Evolutionary conservation across 192 early-diverging fungal species (phyloP).

Genomic region (Podila horticola): DNA sequence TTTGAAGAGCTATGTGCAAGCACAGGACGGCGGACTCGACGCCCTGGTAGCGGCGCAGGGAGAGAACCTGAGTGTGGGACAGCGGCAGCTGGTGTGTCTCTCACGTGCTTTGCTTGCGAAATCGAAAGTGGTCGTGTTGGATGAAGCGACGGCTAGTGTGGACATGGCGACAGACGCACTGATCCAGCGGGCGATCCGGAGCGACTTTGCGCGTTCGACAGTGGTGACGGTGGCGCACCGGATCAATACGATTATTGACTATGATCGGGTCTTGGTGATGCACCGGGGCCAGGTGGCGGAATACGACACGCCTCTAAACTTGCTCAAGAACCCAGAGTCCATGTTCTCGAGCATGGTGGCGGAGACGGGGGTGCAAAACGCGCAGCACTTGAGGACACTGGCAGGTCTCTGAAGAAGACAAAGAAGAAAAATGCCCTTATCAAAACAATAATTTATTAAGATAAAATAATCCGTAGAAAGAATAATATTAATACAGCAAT

Average conservation of each 20-base stretch:
- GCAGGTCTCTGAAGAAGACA: constrained; percentile 4
- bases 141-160: constrained; percentile 89
- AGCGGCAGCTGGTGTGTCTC: constrained; percentile 77
- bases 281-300: constrained; percentile 83
- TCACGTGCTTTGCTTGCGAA: constrained; percentile 74
- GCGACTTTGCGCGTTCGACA: constrained; percentile 69
- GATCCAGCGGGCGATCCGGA: constrained; percentile 77
- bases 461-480: too few relatives aligned
- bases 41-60: constrained; percentile 79
- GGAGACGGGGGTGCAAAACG: constrained; percentile 72
- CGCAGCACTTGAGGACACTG: constrained; percentile 25
- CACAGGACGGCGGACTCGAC: constrained; percentile 77
- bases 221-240: constrained; percentile 82
- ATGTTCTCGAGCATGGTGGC: constrained; percentile 81
- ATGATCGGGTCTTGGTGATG: constrained; percentile 58
- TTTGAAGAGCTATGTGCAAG: constrained; percentile 71
- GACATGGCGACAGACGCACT: constrained; percentile 84
- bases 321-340: constrained; percentile 71
- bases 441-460: too few relatives aligned
- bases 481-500: too few relatives aligned
- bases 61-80: constrained; percentile 85
- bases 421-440: too few relatives aligned
- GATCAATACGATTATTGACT: constrained; percentile 72
- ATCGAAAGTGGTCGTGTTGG: constrained; percentile 81
- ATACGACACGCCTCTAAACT: constrained; percentile 77